Base-by-base conservation (phyloP, 148 eudicot genomes). In the Silene latifolia region DNA sequence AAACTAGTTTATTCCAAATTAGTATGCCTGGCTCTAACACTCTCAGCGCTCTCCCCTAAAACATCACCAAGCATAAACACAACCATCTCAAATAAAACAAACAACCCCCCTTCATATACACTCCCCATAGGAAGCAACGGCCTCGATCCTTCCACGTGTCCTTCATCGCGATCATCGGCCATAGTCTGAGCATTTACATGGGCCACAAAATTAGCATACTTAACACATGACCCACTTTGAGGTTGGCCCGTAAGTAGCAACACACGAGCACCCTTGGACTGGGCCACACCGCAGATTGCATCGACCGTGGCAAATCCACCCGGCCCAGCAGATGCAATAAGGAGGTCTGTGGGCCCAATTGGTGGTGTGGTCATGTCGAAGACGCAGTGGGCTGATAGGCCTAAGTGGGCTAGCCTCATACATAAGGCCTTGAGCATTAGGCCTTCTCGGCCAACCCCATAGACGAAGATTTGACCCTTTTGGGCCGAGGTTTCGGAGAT, bases 401-500 rank as follows among this genome's bases (percentile, higher is more conserved):
- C 97, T 62, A 92, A 72, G 60, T 92, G 97, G 81, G 82, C 81
- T 17, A 94, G 87, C 12, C 98, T 65, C 97, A 94, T 94, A 76
- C 90, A 88, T 3, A 94, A 84, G 73, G 86, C 97, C 67, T 89
- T 90, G 14, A 90, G 62, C 97, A 94, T 94, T 5, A 94, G 89
- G 19, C 97, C 97, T 67, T 94, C 97, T 5, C 97, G 96, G 60
- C 98, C 98, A 69, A 94, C 97, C 54, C 98, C 97, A 76, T 91
- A 88, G 58, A 92, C 84, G 79, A 94, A 94, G 72, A 94, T 76
- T 63, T 48, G 75, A 73, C 87, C 89, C 2, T 75, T 67, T 59
- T 80, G 89, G 76, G 76, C 35, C 29, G 82, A 72, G 51, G 83
- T 82, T 74, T 78, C 39, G 51, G 85, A 25, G 79, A 94, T 85